Evolutionary conservation across 306 rosid species (phyloP), one percentile per base, ranked within the genome.

Genomic region (Comarum palustre): DNA sequence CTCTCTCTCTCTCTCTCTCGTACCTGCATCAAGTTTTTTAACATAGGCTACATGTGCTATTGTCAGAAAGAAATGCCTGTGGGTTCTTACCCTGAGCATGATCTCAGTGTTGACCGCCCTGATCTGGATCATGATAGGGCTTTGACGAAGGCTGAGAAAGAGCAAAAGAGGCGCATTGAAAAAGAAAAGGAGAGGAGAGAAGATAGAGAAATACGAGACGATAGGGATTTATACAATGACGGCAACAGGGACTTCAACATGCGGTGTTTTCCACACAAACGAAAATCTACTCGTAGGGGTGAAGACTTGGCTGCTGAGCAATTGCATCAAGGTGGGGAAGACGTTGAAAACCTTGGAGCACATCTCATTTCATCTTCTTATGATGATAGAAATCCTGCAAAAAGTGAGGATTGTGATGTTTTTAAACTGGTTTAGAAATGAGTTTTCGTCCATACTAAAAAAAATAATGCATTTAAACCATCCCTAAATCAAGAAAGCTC

Each of bases 101-200:
- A 95, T 81, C 84, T 80, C 51, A 91, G 96, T 85, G 97, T 91
- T 82, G 97, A 91, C 76, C 88, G 84, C 52, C 93, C 99, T 64
- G 99, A 88, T 65, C 84, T 83, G 25, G 97, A 91, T 75, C 89
- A 88, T 66, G 97, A 88, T 71, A 81, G 89, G 73, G 73, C 86
- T 65, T 67, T 87, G 72, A 82, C 87, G 84, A 88, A 86, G 78
- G 74, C 20, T 46, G 97, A 91, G 71, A 94, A 86, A 88, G 99
- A 95, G 79, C 92, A 87, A 76, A 87, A 87, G 75, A 86, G 87
- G 81, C 96, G 84, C 8, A 73, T 84, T n/a, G 99, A 95, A 73
- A 95, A 90, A 80, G 98, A 90, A 73, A 92, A 84, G 77, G 96
- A 91, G 34, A 85, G 79, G 74, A 84, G 90, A 78, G 98, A 94